Base-by-base conservation (phyloP, 805 yeast species). In the Yarrowia deformans region DNA sequence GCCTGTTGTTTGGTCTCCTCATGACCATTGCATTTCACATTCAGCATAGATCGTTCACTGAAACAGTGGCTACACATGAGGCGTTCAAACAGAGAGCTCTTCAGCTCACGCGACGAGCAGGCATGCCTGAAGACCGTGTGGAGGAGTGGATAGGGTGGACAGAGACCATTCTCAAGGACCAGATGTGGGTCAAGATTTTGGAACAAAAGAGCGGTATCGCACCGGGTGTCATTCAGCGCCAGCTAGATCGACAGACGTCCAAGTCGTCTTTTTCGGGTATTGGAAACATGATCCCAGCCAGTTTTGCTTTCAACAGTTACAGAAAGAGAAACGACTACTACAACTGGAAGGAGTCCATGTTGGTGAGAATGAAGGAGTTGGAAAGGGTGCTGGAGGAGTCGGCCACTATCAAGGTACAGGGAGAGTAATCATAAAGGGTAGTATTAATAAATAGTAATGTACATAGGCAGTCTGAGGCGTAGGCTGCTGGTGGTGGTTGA, bases 71-170 rank as follows among this genome's bases (percentile, higher is more conserved):
- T 0, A 23, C 54, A 5, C 45, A 32, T 8, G 68, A 63, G 54
- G 68, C 48, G n/a, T 63, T 63, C 68, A 63, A 63, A 32, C 55
- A 37, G 29, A 18, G 68, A n/a, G 52, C 69, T 52, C 50, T 50
- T n/a, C 52, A 50, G 23, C 50, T 67, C 29, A 35, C 35, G 48
- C 60, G 34, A 60, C 45, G 63, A 69, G 34, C 52, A 10, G 42
- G 37, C 8, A 43, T 69, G 56, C 34, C 69, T 8, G 49, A 55
- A 7, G 74, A 68, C 1, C 70, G 71, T 32, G 69, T 76, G 9
- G 73, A 75, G 23, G 80, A 77, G 68, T 78, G 80, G 81, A 64
- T 75, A 18, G 60, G 52, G 12, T 78, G 80, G 79, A 74, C 75
- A 14, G 72, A 74, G 43, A 72, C 72, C 54, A 77, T 79, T 43